Conservation (phyloP, 2,329 filamentous ascomycete genomes). For the Lasiodiplodia sp. region DNA sequence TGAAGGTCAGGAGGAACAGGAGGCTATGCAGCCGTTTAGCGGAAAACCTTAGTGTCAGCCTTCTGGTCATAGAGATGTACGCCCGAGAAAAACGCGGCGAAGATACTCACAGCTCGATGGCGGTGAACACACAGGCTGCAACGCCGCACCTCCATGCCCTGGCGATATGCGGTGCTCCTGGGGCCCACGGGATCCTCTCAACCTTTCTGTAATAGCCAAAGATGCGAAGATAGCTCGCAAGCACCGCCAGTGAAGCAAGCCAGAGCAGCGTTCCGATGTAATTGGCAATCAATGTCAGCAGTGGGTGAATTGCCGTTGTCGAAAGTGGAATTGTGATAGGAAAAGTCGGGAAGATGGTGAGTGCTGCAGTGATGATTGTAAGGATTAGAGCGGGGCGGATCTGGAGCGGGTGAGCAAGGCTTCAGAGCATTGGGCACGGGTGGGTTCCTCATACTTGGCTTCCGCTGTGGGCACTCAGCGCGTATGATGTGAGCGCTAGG, state of each 20-base stretch:
- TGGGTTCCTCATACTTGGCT: slow-evolving; percentile 32
- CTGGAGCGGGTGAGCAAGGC: slow-evolving; percentile 25
- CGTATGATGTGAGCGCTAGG: slow-evolving; percentile 39
- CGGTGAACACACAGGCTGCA: slow-evolving; percentile 35
- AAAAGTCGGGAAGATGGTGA: slow-evolving; percentile 37
- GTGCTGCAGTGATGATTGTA: slow-evolving; percentile 33
- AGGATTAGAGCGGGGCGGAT: slow-evolving; percentile 36
- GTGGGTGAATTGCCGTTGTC: slow-evolving; percentile 16
- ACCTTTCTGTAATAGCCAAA: slow-evolving; percentile 26
- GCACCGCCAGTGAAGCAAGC: slow-evolving; percentile 35
- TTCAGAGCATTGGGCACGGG: not conserved
- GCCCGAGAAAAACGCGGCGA: slow-evolving; percentile 4
- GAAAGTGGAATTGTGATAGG: slow-evolving; percentile 21
- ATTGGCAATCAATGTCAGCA: slow-evolving; percentile 32
- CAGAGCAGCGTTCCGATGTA: slow-evolving; percentile 34
- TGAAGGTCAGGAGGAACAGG: slow-evolving; percentile 36
- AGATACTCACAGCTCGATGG: slow-evolving; percentile 35
- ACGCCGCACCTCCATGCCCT: slow-evolving; percentile 34
- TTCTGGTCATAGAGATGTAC: not conserved
- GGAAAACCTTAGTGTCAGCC: not conserved
- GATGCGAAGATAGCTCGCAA: slow-evolving; percentile 36
- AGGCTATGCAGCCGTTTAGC: slow-evolving; percentile 28
- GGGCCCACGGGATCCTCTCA: not conserved
- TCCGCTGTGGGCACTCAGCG: slow-evolving; percentile 27
- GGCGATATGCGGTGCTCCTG: not conserved